Evolutionary conservation across 1,284 basidiomycete species (phyloP), one percentile per base, ranked within the genome.

Genomic region (Termitomyces sp.): DNA sequence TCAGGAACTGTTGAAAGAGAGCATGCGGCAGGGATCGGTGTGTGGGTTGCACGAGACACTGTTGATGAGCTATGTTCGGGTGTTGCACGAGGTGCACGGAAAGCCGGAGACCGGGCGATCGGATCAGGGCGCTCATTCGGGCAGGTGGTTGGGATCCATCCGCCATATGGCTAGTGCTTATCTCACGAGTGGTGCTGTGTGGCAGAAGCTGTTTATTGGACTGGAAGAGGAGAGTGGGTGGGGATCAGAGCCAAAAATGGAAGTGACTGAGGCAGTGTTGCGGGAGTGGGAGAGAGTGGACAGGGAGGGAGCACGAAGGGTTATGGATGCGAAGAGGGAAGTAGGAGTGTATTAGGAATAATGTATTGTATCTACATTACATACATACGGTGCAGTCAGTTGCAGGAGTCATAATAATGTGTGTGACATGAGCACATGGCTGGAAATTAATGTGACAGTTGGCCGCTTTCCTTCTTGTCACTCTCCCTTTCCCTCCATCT

Each of bases 1-100:
- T 57, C 66, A 83, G 77, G 66, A 59, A 49, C 60, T 82, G 48
- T 62, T 84, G 44, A 70, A 66, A 46, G 74, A 77, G 46, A 81
- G 79, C 64, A 73, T 80, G 68, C 66, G 69, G 50, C 70, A 71
- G 43, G 66, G 74, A 42, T 66, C 66, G 41, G 64, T 72, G 40
- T 64, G 66, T 57, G 58, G 64, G 39, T 66, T 81, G 45, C 80
- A 82, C 57, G 76, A 78, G 66, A 64, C 58, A 50, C 64, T 81
- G 49, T 68, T 82, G 57, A 63, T 76, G 61, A 69, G 70, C 54
- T 78, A 77, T 64, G 69, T 72, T 49, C 64, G 67, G 30, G 62
- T 64, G 52, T 57, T 72, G 53, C 61, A 67, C 58, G 57, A 60
- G 60, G 64, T 56, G 45, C 61, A 53, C 42, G 43, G 16, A 50